Percentiles rank a stretch among this genome's conserved stretches.
phyloP scores from a whole-genome alignment of 106 monocot genomes.

The Acorus calamus region DNA sequence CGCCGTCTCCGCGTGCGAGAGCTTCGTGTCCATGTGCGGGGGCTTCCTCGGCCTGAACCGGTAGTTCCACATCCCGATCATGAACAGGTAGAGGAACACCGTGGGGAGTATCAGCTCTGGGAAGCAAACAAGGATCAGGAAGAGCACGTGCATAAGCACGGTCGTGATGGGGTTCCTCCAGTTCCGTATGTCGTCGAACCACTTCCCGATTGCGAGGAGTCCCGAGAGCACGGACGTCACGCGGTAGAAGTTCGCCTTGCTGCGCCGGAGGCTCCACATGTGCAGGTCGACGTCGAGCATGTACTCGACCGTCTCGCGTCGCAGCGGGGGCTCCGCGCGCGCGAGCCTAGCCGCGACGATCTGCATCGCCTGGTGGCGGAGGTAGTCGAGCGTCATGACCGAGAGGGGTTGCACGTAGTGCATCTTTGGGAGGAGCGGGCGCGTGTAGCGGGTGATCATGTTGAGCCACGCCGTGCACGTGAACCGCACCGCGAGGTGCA shows the following conservation, averaged over 20 bases:
- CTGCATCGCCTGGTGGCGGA: conserved; percentile 29
- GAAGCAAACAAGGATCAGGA: conserved; percentile 20
- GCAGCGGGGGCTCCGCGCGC: conserved; percentile 22
- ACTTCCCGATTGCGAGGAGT: conserved; percentile 7
- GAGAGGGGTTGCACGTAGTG: conserved; percentile 26
- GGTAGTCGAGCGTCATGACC: conserved; percentile 21
- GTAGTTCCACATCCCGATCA: conserved; percentile 23
- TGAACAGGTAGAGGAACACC: conserved; percentile 24
- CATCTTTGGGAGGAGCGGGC: conserved; percentile 28
- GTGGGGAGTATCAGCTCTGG: conserved; percentile 28
- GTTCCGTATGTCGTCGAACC: conserved; percentile 14
- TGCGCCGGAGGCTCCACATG: conserved; percentile 25
- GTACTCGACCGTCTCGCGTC: conserved; percentile 22
- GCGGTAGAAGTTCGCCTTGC: conserved; percentile 38
- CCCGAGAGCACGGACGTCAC: conserved; percentile 20
- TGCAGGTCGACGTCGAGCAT: conserved; percentile 28
- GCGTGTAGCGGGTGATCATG: conserved; percentile 21
- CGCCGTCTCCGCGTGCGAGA: conserved; percentile 19
- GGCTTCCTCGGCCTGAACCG: conserved; percentile 18
- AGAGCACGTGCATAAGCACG: conserved; percentile 18
- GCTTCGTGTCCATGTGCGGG: conserved; percentile 24
- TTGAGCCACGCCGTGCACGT: conserved; percentile 30
- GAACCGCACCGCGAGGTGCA: conserved; percentile 27
- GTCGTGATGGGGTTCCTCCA: conserved; percentile 30
- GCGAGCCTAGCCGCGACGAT: conserved; percentile 14